Evolutionary conservation across 176 grass and related monocot genomes (phyloP).

Genomic region (Hsuehochloa calcarea): DNA sequence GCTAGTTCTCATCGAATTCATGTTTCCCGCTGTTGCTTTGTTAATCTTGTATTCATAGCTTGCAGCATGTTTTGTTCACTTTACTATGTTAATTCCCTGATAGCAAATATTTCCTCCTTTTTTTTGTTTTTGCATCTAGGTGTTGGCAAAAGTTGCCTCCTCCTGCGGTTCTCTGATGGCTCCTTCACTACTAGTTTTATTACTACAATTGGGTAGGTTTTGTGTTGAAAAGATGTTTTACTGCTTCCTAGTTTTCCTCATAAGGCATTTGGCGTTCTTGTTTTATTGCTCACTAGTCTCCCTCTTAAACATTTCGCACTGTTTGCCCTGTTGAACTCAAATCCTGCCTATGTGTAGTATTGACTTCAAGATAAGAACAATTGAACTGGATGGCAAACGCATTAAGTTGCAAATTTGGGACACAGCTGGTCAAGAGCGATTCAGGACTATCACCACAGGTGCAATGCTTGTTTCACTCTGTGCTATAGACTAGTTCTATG

Average conservation of each 20-base stretch:
- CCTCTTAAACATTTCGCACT: not conserved
- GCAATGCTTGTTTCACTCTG: slow-evolving; percentile 6
- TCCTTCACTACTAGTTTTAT: slow-evolving; percentile 83
- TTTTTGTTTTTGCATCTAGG: slow-evolving; percentile 34
- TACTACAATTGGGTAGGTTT: slow-evolving; percentile 66
- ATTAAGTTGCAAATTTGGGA: slow-evolving; percentile 83
- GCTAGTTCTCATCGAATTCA: not conserved
- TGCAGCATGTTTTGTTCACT: not conserved
- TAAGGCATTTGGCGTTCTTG: not conserved
- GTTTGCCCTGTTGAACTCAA: not conserved
- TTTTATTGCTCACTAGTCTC: not conserved
- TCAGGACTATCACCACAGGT: slow-evolving; percentile 80
- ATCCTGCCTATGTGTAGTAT: slow-evolving; percentile 39
- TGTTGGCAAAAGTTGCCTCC: slow-evolving; percentile 80
- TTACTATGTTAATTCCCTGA: not conserved
- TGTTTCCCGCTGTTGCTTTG: not conserved
- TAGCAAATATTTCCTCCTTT: not conserved
- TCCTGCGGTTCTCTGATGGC: slow-evolving; percentile 67
- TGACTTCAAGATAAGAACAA: slow-evolving; percentile 78
- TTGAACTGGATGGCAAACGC: slow-evolving; percentile 68
- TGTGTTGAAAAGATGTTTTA: slow-evolving; percentile 7
- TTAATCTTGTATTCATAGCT: not conserved
- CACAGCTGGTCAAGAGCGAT: slow-evolving; percentile 76
- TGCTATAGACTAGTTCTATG: not conserved
- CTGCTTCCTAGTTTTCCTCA: not conserved